Base-by-base conservation (phyloP, 148 eudicot species). In the Suaeda aralocaspica region DNA sequence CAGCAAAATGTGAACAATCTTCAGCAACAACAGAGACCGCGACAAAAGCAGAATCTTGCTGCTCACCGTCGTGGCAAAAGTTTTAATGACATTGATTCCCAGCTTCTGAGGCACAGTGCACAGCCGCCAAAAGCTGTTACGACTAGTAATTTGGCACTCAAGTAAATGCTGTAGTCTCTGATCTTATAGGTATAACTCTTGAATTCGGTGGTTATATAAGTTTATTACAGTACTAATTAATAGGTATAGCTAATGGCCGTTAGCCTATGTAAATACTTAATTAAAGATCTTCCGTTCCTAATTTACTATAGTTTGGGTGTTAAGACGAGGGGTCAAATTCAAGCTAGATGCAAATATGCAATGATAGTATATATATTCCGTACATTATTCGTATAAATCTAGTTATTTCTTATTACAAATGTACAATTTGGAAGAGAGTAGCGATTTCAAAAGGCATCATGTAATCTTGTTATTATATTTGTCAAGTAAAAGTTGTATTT, bases 11-110 rank as follows among this genome's bases (percentile, higher is more conserved):
- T 77, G 63, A 81, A 81, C 62, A 74, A 67, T 39, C 79, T 74
- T 49, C 75, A 77, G 39, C 86, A 77, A 29, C 86, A 66, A 44
- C 82, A 72, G 18, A 44, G 1, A 29, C 91, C 73, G 51, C 81
- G 77, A 49, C 91, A 73, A 30, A 74, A 31, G 52, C 80, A 73
- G 25, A 76, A 74, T 28, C 76, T 66, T 55, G 64, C 83, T 48
- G 63, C 77, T 26, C 90, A 84, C 70, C 81, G 85, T 53, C 87
- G 87, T 64, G 79, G 75, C 61, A 68, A 70, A 41, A 90, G 88
- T 76, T 75, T 76, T 41, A 63, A 41, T 60, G 91, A 90, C 73
- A 64, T 81, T 36, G 90, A 84, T 65, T 72, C 82, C 46, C 96
- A 84, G 21, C 64, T 82, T 62, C 66, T 79, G 15, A 81, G 75